These are phyloP conservation scores for Penicillium tannophilum DNA, from an alignment of 495 filamentous ascomycete species.

Conservation along the genomic window DNA sequence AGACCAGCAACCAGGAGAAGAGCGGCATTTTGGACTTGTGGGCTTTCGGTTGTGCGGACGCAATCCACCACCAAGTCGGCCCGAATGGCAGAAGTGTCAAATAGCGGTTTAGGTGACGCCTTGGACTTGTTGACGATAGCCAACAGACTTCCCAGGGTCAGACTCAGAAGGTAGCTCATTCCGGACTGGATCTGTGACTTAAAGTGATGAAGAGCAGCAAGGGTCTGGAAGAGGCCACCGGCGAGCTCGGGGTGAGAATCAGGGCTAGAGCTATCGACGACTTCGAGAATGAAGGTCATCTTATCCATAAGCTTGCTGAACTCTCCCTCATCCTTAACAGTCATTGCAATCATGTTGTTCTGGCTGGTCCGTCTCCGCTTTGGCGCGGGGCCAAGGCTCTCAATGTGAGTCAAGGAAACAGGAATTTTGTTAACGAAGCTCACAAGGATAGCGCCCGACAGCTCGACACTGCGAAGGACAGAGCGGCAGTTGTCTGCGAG, in stretches of 20 bases:
- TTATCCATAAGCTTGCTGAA: conserved; percentile 65
- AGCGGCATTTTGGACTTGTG: conserved; percentile 88
- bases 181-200: conserved; percentile 71
- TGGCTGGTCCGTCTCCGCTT: conserved; percentile 79
- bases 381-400: conserved; percentile 62
- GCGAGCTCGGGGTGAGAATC: conserved; percentile 72
- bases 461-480: conserved; percentile 64
- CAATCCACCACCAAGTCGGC: conserved; percentile 89
- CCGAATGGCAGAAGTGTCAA: conserved; percentile 74
- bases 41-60: conserved; percentile 82
- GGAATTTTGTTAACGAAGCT: conserved; percentile 71
- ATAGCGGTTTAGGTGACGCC: conserved; percentile 57
- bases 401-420: conserved; percentile 59
- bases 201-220: conserved; percentile 83
- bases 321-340: conserved; percentile 51
- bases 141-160: conserved; percentile 74
- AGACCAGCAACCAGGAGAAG: conserved; percentile 84
- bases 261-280: conserved; percentile 76
- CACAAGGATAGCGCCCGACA: conserved; percentile 70
- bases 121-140: conserved; percentile 77
- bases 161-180: conserved; percentile 80
- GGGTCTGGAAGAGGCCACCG: conserved; percentile 72
- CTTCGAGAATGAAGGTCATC: conserved; percentile 83
- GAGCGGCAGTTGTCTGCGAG: conserved; percentile 61
- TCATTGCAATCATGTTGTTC: conserved; percentile 53